Evolutionary conservation across 2,329 filamentous ascomycete genomes (phyloP), one percentile per base, ranked within the genome.

Genomic region (Alternaria triticimaculans): DNA sequence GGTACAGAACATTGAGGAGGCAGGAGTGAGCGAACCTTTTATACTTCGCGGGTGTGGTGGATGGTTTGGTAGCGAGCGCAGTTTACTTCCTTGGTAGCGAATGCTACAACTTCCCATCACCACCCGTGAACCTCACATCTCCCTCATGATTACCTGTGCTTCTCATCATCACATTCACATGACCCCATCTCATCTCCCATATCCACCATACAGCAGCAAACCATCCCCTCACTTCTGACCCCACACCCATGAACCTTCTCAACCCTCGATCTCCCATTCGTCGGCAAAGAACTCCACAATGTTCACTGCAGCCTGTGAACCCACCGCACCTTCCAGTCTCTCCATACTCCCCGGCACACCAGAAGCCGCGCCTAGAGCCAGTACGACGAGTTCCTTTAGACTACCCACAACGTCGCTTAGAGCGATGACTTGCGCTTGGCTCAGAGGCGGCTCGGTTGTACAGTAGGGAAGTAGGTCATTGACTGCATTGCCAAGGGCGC

Each of bases 331-430:
- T 45, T 68, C 65, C n/a, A 80, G 46, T 41, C 20, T 67, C 23
- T 49, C 59, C 25, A 58, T 54, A 46, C 62, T 57, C 7, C 58
- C 50, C 14, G 48, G 25, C 18, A 68, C 68, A 28, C 74, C 73
- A 9, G 65, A 58, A 10, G 56, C 51, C 20, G 74, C 74, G 4
- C 64, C 30, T 44, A 78, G 60, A 3, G 75, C 73, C 18, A 78
- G 62, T 6, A 76, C 41, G 8, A 72, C 72, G n/a, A 80, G 58
- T 55, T 80, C 79, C 26, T 59, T 68, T 43, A 80, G 55, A 48
- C 70, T 78, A 1, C 74, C 76, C 7, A 69, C 77, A 4, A 78
- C 58, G 41, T 80, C 79, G 30, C 73, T 80, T 37, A 80, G 53
- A 3, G 58, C 66, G 20, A 78, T 72, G 45, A 76, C 67, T 64